Evolutionary conservation across 768 basidiomycete genomes (phyloP).

Genomic region (Hydnomerulius pinastri): DNA sequence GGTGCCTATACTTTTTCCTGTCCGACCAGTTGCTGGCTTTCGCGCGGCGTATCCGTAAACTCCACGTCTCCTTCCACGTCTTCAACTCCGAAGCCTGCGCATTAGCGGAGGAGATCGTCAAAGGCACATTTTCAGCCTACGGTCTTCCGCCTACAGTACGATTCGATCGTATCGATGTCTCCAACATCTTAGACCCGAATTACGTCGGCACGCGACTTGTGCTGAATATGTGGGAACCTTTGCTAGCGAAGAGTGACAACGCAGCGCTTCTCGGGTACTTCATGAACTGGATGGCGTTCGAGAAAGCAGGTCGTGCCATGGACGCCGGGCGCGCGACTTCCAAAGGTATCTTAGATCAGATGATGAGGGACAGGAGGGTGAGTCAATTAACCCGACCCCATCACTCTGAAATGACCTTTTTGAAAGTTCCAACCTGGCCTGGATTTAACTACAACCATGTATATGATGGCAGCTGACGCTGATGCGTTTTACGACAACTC

Average conservation of each 20-base stretch:
- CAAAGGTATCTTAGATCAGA: conserved; percentile 3
- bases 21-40: conserved; percentile 42
- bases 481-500: conserved; percentile 40
- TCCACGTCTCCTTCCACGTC: conserved; percentile 36
- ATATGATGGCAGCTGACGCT: conserved; percentile 10
- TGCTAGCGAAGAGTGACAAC: conserved; percentile 32
- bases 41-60: conserved; percentile 33
- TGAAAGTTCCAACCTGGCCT: conserved; percentile 9
- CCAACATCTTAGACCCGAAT: conserved; percentile 47
- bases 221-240: conserved; percentile 38
- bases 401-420: background rate
- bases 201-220: conserved; percentile 41
- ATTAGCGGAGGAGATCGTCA: conserved; percentile 40
- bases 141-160: conserved; percentile 24
- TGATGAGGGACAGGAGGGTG: conserved; percentile 20
- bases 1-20: conserved; percentile 51
- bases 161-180: conserved; percentile 52
- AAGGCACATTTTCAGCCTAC: conserved; percentile 12
- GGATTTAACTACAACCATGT: conserved; percentile 1
- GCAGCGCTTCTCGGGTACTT: conserved; percentile 44
- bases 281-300: conserved; percentile 46
- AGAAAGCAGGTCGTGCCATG: conserved; percentile 1
- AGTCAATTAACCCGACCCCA: background rate
- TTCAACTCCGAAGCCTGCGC: conserved; percentile 39
- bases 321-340: conserved; percentile 5